These are phyloP conservation scores for Coemansia sp. DNA, from an alignment of 192 early-diverging fungal species.

Conservation along the genomic window DNA sequence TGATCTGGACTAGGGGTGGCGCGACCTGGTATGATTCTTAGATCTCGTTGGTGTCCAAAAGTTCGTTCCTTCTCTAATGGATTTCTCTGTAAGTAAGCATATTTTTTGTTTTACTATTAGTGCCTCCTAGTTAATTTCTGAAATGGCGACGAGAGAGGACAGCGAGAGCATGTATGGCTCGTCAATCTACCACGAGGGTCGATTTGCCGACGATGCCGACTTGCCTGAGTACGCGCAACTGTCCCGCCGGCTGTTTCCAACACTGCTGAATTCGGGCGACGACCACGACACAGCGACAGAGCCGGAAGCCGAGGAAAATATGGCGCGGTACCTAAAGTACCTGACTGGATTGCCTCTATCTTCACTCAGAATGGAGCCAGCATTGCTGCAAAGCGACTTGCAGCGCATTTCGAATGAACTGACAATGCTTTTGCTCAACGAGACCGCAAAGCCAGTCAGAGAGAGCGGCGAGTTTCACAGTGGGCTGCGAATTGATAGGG, in stretches of 20 bases:
- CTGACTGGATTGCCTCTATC: constrained; percentile 42
- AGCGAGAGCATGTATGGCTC: constrained; percentile 54
- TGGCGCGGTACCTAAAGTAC: constrained; percentile 55
- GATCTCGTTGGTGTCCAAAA: no score
- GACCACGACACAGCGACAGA: constrained; percentile 9
- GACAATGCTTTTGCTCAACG: constrained; percentile 46
- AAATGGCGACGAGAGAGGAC: constrained; percentile 31
- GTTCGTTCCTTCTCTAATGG: background rate
- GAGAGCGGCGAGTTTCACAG: background rate
- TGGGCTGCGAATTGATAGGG: background rate
- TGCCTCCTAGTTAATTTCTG: background rate
- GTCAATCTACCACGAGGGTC: constrained; percentile 42
- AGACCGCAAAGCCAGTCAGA: constrained; percentile 19
- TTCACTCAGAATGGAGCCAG: constrained; percentile 49
- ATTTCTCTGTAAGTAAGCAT: no score
- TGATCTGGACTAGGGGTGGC: background rate
- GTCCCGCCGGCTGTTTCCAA: constrained; percentile 47
- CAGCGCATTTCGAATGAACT: constrained; percentile 55
- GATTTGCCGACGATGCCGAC: constrained; percentile 41
- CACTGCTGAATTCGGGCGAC: constrained; percentile 19
- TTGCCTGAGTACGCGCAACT: constrained; percentile 54
- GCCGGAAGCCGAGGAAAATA: constrained; percentile 39
- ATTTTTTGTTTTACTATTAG: background rate
- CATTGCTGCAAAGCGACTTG: constrained; percentile 46
- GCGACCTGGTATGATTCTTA: background rate